Conservation (phyloP, 2,329 filamentous ascomycete species). For the Fusarium papillatum region DNA sequence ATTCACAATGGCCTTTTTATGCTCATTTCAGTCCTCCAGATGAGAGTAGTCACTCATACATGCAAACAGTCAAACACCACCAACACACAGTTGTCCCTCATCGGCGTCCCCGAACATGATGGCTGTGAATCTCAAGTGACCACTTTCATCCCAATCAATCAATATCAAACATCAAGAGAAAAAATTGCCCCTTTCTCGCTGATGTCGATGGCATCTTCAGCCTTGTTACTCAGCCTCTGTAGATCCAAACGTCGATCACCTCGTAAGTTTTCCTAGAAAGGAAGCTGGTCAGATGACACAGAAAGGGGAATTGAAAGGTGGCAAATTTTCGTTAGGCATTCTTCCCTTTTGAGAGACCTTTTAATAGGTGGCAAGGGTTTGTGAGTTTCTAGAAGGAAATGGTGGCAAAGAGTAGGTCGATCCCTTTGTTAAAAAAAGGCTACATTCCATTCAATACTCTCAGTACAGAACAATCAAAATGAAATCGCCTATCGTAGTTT, state of each 20-base stretch:
- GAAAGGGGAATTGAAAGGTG: not conserved
- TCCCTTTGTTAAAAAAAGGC: not conserved
- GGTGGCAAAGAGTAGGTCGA: not conserved
- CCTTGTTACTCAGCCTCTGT: not conserved
- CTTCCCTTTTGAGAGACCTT: not conserved
- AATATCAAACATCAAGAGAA: not conserved
- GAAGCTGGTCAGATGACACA: not conserved
- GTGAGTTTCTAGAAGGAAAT: not conserved
- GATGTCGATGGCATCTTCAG: not conserved
- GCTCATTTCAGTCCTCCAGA: accelerated
- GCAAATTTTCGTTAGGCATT: not conserved
- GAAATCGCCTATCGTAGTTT: not conserved
- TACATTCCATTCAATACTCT: not conserved
- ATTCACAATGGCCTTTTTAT: not conserved
- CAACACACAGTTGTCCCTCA: not conserved
- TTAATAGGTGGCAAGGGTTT: not conserved
- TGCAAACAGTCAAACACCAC: not conserved
- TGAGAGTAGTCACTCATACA: not conserved
- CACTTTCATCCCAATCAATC: not conserved
- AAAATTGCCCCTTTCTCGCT: not conserved
- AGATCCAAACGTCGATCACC: not conserved
- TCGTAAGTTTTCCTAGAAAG: not conserved
- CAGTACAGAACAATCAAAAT: not conserved
- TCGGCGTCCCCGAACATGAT: not conserved
- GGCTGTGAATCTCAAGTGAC: not conserved